Evolutionary conservation across 257 asterid genomes (phyloP).

Genomic region (Solanum neorickii): DNA sequence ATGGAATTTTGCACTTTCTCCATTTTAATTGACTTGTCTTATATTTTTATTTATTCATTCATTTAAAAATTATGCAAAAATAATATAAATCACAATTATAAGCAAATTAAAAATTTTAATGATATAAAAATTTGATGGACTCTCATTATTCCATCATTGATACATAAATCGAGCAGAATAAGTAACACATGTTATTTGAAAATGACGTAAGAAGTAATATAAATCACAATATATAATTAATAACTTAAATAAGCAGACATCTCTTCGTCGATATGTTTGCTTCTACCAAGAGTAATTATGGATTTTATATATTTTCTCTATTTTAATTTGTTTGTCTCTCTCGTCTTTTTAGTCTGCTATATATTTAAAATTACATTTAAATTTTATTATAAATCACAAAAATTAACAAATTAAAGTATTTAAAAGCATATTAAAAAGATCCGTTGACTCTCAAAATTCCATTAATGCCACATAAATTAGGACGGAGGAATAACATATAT

Average conservation of each 20-base stretch:
- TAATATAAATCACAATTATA: no score
- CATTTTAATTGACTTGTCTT: not conserved
- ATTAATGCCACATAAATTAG: not conserved
- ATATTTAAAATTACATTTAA: not conserved
- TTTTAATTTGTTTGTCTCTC: no score
- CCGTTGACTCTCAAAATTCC: not conserved
- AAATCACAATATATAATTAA: not conserved
- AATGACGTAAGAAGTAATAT: not conserved
- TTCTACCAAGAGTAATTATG: not conserved
- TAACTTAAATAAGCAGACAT: not conserved
- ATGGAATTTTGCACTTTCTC: not conserved
- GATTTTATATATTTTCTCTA: no score
- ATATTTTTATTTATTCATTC: not conserved
- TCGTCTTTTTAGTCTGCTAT: not conserved
- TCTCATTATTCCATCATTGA: not conserved
- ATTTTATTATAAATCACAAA: not conserved
- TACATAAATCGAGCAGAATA: not conserved
- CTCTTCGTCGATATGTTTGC: not conserved
- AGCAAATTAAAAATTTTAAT: no score
- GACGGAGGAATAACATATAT: not conserved
- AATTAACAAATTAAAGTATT: no score
- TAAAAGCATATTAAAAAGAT: no score
- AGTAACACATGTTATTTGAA: not conserved
- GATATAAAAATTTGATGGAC: not conserved
- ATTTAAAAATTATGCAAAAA: no score